Base-by-base conservation (phyloP, 495 filamentous ascomycete species). In the Podospora pseudocomata region DNA sequence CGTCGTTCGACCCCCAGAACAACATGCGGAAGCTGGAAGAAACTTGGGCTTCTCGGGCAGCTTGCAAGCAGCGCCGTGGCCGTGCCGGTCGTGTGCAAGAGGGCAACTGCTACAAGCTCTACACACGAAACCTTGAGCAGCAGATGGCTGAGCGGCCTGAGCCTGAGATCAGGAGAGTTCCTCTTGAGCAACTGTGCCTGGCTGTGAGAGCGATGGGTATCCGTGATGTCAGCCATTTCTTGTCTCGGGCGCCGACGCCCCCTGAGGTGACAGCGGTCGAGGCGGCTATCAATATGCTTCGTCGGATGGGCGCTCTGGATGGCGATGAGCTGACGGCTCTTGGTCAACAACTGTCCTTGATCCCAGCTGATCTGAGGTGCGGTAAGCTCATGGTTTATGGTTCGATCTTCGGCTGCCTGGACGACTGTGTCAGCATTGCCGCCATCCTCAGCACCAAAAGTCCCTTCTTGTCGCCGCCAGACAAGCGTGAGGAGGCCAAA, bases 351-450 rank as follows among this genome's bases (percentile, higher is more conserved):
- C 81, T 99, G 11, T 88, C 93, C 53, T 90, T 96, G 89, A 97
- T 99, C 55, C 95, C 95, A 3, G 93, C 96, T 1, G 95, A 99
- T 70, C 82, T 99, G 28, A 88, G 96, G 13, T 97, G 92, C 76
- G 91, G 90, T 20, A 99, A 99, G 78, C 86, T 99, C 7, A 91
- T 99, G 87, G 92, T 99, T 18, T 97, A 96, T 71, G 96, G 95
- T 18, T 90, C 92, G 2, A 94, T 93, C 57, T 98, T 99, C 74
- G 90, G 91, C 20, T 97, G 93, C 71, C 87, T 98, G 18, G 92
- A 96, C 71, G 85, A 94, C 57, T 91, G 89, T 69, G 83, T 98
- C 65, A 92, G 90, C n/a, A 93, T 99, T 70, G 90, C 95, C 1
- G 89, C 92, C 20, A 95, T 97, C 59, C 83, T 98, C 5, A 96